phyloP scores from a whole-genome alignment of 306 rosid species.

The Prunus mira region DNA sequence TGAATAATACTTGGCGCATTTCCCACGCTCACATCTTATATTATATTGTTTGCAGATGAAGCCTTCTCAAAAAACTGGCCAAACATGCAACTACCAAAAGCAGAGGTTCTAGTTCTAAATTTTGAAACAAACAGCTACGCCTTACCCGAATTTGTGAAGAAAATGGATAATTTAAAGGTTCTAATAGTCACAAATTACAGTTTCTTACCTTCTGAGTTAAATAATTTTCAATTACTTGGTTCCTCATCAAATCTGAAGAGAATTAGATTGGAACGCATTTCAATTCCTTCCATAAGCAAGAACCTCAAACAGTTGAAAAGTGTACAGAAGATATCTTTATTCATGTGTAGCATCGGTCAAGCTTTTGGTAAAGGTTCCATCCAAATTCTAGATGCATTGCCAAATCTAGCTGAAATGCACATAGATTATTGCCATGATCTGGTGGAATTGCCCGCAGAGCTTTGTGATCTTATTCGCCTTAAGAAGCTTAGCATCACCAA shows the following conservation, averaged over 20 bases:
- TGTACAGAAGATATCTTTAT: slow-evolving; percentile 47
- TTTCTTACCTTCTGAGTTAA: slow-evolving; percentile 26
- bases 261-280: slow-evolving; percentile 51
- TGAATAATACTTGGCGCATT: neutral
- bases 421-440: slow-evolving; percentile 50
- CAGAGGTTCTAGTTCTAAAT: slow-evolving; percentile 59
- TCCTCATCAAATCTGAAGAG: slow-evolving; percentile 31
- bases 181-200: slow-evolving; percentile 43
- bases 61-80: slow-evolving; percentile 46
- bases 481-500: slow-evolving; percentile 57
- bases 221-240: slow-evolving; percentile 35
- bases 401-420: slow-evolving; percentile 48
- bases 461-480: slow-evolving; percentile 30
- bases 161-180: slow-evolving; percentile 54
- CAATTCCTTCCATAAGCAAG: slow-evolving; percentile 32
- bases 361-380: slow-evolving; percentile 25
- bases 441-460: slow-evolving; percentile 35
- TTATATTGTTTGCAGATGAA: slow-evolving; percentile 52
- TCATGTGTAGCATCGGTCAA: slow-evolving; percentile 48
- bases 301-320: slow-evolving; percentile 22
- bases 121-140: slow-evolving; percentile 32
- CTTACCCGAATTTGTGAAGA: slow-evolving; percentile 48
- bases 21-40: neutral
- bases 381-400: slow-evolving; percentile 27
- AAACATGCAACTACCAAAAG: slow-evolving; percentile 39